Evolutionary conservation across 139 green algal species (phyloP), one percentile per base, ranked within the genome.

Genomic region (Gonium pectorale): DNA sequence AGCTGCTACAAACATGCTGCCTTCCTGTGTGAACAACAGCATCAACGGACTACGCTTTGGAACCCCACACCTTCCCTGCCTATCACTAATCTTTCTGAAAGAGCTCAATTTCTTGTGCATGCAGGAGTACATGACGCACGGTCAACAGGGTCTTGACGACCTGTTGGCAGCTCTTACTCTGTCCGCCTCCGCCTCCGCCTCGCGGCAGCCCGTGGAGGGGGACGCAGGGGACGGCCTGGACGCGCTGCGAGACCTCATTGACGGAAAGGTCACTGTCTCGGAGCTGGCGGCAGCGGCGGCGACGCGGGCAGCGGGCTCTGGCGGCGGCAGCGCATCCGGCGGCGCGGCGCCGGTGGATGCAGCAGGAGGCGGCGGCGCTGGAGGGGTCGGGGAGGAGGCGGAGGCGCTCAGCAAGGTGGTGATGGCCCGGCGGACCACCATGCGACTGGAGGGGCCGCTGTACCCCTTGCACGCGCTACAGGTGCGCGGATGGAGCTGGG

Each of bases 371-470:
- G 67, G 59, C 33, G 26, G 51, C 46, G 22, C 8, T 11, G 2
- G 67, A 43, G n/a, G n/a, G n/a, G n/a, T n/a, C 29, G 56, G 2
- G 56, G 37, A 44, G 35, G 52, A 27, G n/a, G 41, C 37, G 0
- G 56, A 64, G 72, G 37, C 35, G 29, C 87, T 98, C 17, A 94
- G 88, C 49, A 98, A 98, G 87, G 87, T 98, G 59, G 95, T 98
- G 31, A 80, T 98, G 75, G 95, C 95, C 0, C 88, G 95, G 7
- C 88, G 90, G 40, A 94, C 90, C 15, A 88, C 92, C 15, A 67
- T 96, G 52, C 54, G 31, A 29, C 21, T 63, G 22, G 41, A 60
- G 41, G 93, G 92, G 3, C 33, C 67, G 26, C 21, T 97, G 56
- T 86, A 95, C 49, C 85, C 91, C 5, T 86, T 97, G 41, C 83